Conservation (phyloP, 805 yeast species). For the Yarrowia bubula region DNA sequence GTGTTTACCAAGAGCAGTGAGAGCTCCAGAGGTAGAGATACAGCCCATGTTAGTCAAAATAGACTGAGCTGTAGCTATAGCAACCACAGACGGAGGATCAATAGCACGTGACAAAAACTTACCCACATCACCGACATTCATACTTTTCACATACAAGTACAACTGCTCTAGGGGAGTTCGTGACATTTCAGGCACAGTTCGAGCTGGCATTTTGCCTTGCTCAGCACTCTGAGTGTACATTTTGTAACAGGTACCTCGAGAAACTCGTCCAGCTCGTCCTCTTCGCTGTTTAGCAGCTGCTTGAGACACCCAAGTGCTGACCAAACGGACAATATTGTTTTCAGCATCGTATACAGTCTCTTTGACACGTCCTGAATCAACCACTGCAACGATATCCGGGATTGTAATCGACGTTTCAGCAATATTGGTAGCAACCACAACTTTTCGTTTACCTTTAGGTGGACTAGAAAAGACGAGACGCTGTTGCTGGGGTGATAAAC, state of each 20-base stretch:
- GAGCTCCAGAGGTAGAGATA: slow-evolving; percentile 46
- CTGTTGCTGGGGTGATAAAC: slow-evolving; percentile 79
- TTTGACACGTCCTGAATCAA: slow-evolving; percentile 85
- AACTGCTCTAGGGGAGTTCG: slow-evolving; percentile 80
- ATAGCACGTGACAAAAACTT: slow-evolving; percentile 70
- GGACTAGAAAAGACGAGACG: slow-evolving; percentile 64
- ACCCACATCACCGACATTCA: slow-evolving; percentile 75
- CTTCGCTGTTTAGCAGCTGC: slow-evolving; percentile 90
- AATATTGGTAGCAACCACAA: slow-evolving; percentile 86
- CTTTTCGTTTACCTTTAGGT: slow-evolving; percentile 58
- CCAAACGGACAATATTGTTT: slow-evolving; percentile 64
- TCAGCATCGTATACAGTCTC: slow-evolving; percentile 67
- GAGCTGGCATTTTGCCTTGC: slow-evolving; percentile 54
- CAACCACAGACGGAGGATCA: slow-evolving; percentile 67
- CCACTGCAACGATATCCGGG: slow-evolving; percentile 88
- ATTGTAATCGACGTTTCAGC: slow-evolving; percentile 98
- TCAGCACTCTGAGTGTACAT: slow-evolving; percentile 66
- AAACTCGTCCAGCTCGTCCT: slow-evolving; percentile 98
- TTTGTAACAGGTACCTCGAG: slow-evolving; percentile 77
- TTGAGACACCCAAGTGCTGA: slow-evolving; percentile 82
- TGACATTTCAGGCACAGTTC: slow-evolving; percentile 86
- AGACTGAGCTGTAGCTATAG: slow-evolving; percentile 52
- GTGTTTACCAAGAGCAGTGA: slow-evolving; percentile 78
- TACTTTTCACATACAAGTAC: slow-evolving; percentile 78
- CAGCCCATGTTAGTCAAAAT: slow-evolving; percentile 73